Base-by-base conservation (phyloP, 768 basidiomycete genomes). In the Dioszegia hungarica region DNA sequence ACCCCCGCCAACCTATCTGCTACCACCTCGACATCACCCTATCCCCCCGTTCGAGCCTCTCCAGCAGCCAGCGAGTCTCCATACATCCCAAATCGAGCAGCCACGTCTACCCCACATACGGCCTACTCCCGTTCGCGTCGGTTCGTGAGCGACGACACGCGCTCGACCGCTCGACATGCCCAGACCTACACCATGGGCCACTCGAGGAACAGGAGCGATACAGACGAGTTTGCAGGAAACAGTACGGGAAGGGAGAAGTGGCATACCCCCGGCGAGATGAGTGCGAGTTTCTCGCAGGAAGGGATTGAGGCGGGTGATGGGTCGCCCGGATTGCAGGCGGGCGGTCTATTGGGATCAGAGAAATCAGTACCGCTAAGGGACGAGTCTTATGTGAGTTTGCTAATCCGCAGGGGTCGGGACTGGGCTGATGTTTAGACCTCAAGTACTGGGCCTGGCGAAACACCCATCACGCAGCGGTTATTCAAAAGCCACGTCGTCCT, bases 261-360 rank as follows among this genome's bases (percentile, higher is more conserved):
- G 70, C 64, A 66, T 39, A 72, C 67, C 5, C 70, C 70, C 15
- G 64, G 64, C 28, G 67, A 68, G 43, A 56, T 71, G 60, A 72
- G 67, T 39, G 41, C 53, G 20, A 72, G 70, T 31, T 72, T 72
- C 38, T 68, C 67, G 27, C 67, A 60, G 8, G 70, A 68, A n/a
- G 60, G 63, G 47, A 68, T 43, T 27, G 50, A 56, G 10, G 38
- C 33, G 25, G n/a, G 55, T 46, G 12, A 25, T 22, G 37, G 22
- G 6, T 37, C 31, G 17, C 37, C 49, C 6, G 17, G 20, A 17
- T 27, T 51, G 36, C 49, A 29, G 34, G 47, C 22, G 17, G 20
- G 15, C 15, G 50, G 44, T 1, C 52, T 47, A 14, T 15, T 66
- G 33, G 66, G 61, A 5, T 33, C 47, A 5, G 68, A 64, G 37